Evolutionary conservation across 2,329 filamentous ascomycete species (phyloP), one percentile per base, ranked within the genome.

Genomic region (Apiospora saccharicola): DNA sequence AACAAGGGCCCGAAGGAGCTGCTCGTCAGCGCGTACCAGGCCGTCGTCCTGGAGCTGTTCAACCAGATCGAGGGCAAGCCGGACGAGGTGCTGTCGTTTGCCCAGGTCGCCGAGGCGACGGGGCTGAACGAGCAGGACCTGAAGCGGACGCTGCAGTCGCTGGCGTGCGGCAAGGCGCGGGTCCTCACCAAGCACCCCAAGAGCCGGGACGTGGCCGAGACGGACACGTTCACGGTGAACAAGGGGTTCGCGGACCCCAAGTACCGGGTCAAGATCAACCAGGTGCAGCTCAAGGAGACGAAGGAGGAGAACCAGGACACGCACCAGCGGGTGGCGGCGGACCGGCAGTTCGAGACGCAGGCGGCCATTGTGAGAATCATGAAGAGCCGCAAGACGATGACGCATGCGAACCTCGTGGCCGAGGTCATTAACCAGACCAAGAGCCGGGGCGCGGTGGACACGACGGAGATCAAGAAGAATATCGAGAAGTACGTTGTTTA

Each of bases 271-370:
- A 99, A 99, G 86, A 98, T 99, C 86, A 99, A 98, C 84, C 96
- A 98, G 83, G 96, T 99, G 77, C 96, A 99, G 83, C 89, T 98
- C 69, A 97, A 96, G 83, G 96, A 99, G 84, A 98, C 96, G 0
- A 93, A 93, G 78, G 93, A 96, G 79, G 96, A 99, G 83, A 98
- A 98, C 84, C 93, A 95, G 82, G 94, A 93, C 77, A 98, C 95
- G 1, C 95, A 98, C 82, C 93, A 98, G 82, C 90, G 94, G 61
- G 94, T 99, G 5, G 92, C 92, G 0, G 93, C 93, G 70, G 96
- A 99, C 80, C 87, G 96, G 69, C 94, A 98, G 79, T 98, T 97
- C 78, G 97, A 99, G 85, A 98, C 95, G 0, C 96, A 99, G 82
- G 96, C 96, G 0, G 96, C 96, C 0, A 97, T 99, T 79, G 96